These are phyloP conservation scores for Penstemon davidsonii DNA, from an alignment of 257 asterid genomes.

Conservation along the genomic window DNA sequence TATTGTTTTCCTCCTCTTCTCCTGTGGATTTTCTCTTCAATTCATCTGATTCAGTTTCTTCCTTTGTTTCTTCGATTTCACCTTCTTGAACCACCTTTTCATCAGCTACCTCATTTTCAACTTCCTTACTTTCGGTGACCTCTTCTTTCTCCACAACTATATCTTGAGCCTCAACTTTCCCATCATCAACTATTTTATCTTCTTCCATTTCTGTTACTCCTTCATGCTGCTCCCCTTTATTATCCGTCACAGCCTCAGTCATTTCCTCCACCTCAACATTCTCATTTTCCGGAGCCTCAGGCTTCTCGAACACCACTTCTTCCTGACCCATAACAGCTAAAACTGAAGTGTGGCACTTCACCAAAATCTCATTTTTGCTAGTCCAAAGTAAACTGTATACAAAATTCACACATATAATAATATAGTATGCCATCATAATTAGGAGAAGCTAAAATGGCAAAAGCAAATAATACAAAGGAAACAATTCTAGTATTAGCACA, in stretches of 20 bases:
- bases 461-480: no score
- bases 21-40: neutral
- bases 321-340: conserved; percentile 59
- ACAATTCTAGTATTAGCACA: no score
- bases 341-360: conserved; percentile 1
- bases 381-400: no score
- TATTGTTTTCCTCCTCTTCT: neutral
- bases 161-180: conserved; percentile 32
- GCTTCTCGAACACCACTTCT: conserved; percentile 47
- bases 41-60: neutral
- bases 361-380: no score
- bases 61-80: neutral
- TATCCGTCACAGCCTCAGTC: conserved; percentile 27
- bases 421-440: no score
- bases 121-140: conserved; percentile 28
- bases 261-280: conserved; percentile 35
- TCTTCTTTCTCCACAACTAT: conserved; percentile 55
- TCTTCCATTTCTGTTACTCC: conserved; percentile 34
- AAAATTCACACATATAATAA: no score
- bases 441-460: no score
- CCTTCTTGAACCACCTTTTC: conserved; percentile 20
- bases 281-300: conserved; percentile 47
- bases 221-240: conserved; percentile 27
- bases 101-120: conserved; percentile 25
- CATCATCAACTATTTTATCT: conserved; percentile 30